These are phyloP conservation scores for Nicotiana sylvestris DNA, from an alignment of 257 asterid genomes.

Conservation along the genomic window DNA sequence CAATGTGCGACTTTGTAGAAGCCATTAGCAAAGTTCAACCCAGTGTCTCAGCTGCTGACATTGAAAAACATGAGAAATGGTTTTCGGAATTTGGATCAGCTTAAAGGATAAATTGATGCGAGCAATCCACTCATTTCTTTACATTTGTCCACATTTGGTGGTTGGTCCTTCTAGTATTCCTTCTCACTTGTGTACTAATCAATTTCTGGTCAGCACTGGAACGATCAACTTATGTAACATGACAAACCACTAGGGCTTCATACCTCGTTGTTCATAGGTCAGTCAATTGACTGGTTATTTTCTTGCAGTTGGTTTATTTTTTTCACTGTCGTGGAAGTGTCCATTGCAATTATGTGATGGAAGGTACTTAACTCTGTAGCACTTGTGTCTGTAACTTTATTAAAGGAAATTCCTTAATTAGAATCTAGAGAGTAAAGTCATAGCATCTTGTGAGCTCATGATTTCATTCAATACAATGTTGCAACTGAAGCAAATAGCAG, in stretches of 20 bases:
- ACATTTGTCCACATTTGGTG: background rate
- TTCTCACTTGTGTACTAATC: background rate
- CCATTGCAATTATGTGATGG: background rate
- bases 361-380: background rate
- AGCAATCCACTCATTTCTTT: background rate
- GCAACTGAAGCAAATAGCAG: background rate
- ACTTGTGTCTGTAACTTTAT: background rate
- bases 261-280: background rate
- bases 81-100: constrained; percentile 89
- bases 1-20: constrained; percentile 91
- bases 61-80: constrained; percentile 95
- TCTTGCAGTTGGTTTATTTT: background rate
- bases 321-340: background rate
- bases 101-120: constrained; percentile 14
- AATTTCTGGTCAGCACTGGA: background rate
- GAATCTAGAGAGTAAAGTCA: background rate
- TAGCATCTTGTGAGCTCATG: background rate
- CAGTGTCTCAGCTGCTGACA: constrained; percentile 91
- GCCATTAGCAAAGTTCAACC: constrained; percentile 91
- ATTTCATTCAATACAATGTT: background rate
- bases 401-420: background rate
- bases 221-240: background rate
- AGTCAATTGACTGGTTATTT: background rate
- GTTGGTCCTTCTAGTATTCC: background rate
- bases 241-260: background rate